Conservation (phyloP, 2,329 filamentous ascomycete species). For the Penicillium sp. region DNA sequence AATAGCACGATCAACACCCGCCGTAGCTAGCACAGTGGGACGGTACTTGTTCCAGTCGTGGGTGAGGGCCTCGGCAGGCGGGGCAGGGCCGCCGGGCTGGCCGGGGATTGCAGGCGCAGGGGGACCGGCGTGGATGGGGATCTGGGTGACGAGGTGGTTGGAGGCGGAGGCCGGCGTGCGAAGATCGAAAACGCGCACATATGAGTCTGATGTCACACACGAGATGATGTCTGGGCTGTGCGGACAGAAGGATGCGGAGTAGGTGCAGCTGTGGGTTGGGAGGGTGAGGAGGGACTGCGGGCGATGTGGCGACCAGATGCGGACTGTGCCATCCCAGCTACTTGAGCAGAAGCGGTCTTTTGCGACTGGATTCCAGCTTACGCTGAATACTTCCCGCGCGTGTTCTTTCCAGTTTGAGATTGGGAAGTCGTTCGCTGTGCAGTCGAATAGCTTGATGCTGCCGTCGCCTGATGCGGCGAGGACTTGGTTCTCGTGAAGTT, state of each 20-base stretch:
- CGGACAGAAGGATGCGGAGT: constrained; percentile 86
- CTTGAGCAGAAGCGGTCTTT: constrained; percentile 89
- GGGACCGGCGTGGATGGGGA: constrained; percentile 75
- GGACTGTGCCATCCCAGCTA: constrained; percentile 95
- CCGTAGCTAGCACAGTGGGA: constrained; percentile 78
- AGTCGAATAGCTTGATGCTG: constrained; percentile 90
- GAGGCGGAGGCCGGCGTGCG: constrained; percentile 79
- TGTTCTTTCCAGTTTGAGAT: constrained; percentile 93
- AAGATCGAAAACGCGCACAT: constrained; percentile 87
- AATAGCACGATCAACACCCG: constrained; percentile 81
- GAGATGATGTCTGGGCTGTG: constrained; percentile 82
- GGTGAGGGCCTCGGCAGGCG: constrained; percentile 81
- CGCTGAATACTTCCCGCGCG: constrained; percentile 86
- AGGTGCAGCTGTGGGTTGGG: constrained; percentile 89
- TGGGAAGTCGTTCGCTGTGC: constrained; percentile 76
- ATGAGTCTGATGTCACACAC: constrained; percentile 82
- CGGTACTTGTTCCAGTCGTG: constrained; percentile 99
- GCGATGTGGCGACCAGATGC: constrained; percentile 86
- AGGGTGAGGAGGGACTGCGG: constrained; percentile 75
- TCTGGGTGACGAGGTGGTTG: constrained; percentile 79
- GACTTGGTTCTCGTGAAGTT: constrained; percentile 93
- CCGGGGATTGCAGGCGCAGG: constrained; percentile 45
- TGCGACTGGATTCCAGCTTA: constrained; percentile 85
- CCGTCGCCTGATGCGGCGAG: constrained; percentile 88
- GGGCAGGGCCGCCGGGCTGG: constrained; percentile 39